Percentiles rank a stretch among this genome's conserved stretches.
Evolutionary conservation across 495 filamentous ascomycete species (phyloP).

Genomic region (Aspergillus conjunctus): DNA sequence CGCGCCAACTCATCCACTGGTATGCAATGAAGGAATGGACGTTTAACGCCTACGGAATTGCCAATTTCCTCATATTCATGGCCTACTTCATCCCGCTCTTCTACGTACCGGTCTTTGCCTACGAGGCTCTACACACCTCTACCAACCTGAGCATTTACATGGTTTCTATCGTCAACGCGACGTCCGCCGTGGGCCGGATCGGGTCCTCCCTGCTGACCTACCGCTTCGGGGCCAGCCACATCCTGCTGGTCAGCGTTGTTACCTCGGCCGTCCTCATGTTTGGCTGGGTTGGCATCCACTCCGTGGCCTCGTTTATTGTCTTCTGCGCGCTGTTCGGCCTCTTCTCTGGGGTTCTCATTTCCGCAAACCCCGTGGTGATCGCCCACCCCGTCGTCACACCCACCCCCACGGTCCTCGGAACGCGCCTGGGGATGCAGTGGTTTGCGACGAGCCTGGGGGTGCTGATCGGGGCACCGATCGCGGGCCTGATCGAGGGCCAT

Average conservation of each 20-base stretch:
- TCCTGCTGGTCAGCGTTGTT: constrained; percentile 4
- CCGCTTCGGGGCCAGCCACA: not conserved
- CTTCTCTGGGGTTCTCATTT: constrained; percentile 13
- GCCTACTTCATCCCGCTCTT: constrained; percentile 70
- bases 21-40: not conserved
- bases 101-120: constrained; percentile 61
- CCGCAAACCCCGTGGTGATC: constrained; percentile 8
- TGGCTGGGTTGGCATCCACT: constrained; percentile 16
- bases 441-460: constrained; percentile 12
- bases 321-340: constrained; percentile 15
- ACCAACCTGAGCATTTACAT: constrained; percentile 58
- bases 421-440: constrained; percentile 17
- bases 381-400: constrained; percentile 16
- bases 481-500: constrained; percentile 11
- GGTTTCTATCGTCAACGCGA: constrained; percentile 66
- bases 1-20: not conserved
- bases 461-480: constrained; percentile 18
- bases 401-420: constrained; percentile 7
- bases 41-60: constrained; percentile 35
- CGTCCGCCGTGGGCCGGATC: constrained; percentile 36
- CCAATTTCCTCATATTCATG: constrained; percentile 56
- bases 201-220: not conserved
- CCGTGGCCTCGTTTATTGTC: constrained; percentile 1
- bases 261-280: constrained; percentile 15
- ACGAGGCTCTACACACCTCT: constrained; percentile 54